Conservation (phyloP, 192 early-diverging fungal genomes). For the Umbelopsis sp. region DNA sequence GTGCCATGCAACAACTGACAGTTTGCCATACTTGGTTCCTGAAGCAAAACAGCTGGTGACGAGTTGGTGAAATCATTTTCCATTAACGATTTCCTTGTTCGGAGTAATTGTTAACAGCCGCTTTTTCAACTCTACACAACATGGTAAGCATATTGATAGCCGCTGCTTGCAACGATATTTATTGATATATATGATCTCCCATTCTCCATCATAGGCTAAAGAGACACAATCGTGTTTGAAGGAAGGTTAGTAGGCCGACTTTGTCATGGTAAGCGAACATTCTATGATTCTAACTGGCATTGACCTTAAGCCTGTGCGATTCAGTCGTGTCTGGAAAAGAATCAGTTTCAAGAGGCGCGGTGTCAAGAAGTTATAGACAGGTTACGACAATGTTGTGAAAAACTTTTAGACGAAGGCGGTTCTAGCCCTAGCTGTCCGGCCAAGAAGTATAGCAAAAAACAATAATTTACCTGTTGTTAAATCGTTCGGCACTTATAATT, state of each 20-base stretch:
- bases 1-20: too few species aligned
- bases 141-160: neutral
- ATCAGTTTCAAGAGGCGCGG: conserved; percentile 52
- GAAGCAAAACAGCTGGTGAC: neutral
- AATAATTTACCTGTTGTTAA: neutral
- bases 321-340: conserved; percentile 54
- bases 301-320: conserved; percentile 49
- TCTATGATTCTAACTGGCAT: neutral
- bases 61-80: neutral
- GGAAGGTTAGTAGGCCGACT: neutral
- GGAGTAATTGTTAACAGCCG: neutral
- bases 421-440: conserved; percentile 45
- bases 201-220: neutral
- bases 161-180: too few species aligned
- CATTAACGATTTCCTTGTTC: neutral
- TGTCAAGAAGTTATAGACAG: conserved; percentile 45
- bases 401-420: conserved; percentile 40
- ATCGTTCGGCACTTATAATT: neutral
- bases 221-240: conserved; percentile 6
- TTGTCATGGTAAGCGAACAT: neutral
- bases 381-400: conserved; percentile 50
- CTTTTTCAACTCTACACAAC: neutral
- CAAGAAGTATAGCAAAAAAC: conserved; percentile 43
- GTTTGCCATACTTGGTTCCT: too few species aligned
- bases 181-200: neutral